Evolutionary conservation across 2,329 filamentous ascomycete species (phyloP), one percentile per base, ranked within the genome.

Genomic region (Botryosphaeria dothidea): DNA sequence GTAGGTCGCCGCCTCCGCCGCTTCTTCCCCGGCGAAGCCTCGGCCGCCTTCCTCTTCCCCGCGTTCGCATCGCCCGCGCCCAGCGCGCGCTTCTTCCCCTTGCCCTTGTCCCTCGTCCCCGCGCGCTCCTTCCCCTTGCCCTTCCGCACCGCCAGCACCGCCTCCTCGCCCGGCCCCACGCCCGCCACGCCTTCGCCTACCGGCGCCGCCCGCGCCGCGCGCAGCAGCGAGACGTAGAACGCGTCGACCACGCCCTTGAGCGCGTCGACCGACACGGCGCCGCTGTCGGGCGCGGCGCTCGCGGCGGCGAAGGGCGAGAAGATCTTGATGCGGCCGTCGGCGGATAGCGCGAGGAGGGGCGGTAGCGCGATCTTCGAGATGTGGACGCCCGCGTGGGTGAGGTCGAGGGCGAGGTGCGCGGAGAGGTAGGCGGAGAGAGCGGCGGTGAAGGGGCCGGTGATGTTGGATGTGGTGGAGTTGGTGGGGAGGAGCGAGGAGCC

Each of bases 321-420:
- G 64, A 79, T 64, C 68, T 82, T 82, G 6, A 82, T 68, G 38
- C 76, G 78, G 15, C 80, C 77, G 25, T 77, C 74, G 64, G 43
- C 70, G 70, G 68, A 76, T 57, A 83, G 68, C 19, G 75, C 74
- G 41, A 64, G 45, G 21, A 65, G 56, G 31, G 56, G 45, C 5
- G 54, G 54, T 69, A 83, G 81, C 41, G 75, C 75, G 64, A 83
- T 74, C 52, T 76, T 78, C 3, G 77, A 72, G 61, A 82, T 72
- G n/a, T 74, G 74, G 6, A 80, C 76, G 21, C 72, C 75, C 19
- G 76, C 71, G 65, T 81, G 75, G 8, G 69, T 69, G 7, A 82
- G 65, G 65, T 78, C 72, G 34, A 83, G 69, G 7, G 80, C 79
- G 48, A 82, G 70, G 70, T 82, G 79, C 5, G 70, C 69, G 38